These are phyloP conservation scores for Sequoia sempervirens DNA, from an alignment of 75 land plant species.

Conservation along the genomic window DNA sequence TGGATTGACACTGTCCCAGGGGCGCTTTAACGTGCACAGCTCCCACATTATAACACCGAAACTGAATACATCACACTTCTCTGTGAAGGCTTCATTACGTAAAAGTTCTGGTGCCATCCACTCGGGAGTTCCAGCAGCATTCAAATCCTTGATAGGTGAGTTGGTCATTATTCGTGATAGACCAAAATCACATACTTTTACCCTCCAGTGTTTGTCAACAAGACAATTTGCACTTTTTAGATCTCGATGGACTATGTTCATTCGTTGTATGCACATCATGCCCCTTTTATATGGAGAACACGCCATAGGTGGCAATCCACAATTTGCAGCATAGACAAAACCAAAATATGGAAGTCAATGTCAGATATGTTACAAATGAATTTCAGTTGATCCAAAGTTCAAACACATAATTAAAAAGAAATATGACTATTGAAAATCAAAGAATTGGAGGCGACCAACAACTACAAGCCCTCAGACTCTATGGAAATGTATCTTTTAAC, in stretches of 20 bases:
- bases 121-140: conserved; percentile 96
- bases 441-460: neutral
- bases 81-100: conserved; percentile 90
- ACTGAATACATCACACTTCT: conserved; percentile 94
- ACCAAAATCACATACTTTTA: conserved; percentile 97
- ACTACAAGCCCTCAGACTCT: neutral
- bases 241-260: conserved; percentile 96
- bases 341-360: neutral
- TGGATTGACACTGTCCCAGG: conserved; percentile 95
- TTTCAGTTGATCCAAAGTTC: neutral
- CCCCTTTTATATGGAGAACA: conserved; percentile 49
- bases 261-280: conserved; percentile 94
- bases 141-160: conserved; percentile 54
- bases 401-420: neutral
- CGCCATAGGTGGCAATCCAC: conserved; percentile 7
- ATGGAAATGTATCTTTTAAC: neutral
- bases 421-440: neutral
- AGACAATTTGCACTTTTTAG: conserved; percentile 96
- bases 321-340: conserved; percentile 12
- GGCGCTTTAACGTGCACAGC: conserved; percentile 77
- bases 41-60: conserved; percentile 98
- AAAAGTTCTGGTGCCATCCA: conserved; percentile 99
- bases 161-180: conserved; percentile 71
- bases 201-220: conserved; percentile 87
- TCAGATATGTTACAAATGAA: neutral